These are phyloP conservation scores for Pulveroboletus sp. DNA, from an alignment of 768 basidiomycete genomes.

Conservation along the genomic window DNA sequence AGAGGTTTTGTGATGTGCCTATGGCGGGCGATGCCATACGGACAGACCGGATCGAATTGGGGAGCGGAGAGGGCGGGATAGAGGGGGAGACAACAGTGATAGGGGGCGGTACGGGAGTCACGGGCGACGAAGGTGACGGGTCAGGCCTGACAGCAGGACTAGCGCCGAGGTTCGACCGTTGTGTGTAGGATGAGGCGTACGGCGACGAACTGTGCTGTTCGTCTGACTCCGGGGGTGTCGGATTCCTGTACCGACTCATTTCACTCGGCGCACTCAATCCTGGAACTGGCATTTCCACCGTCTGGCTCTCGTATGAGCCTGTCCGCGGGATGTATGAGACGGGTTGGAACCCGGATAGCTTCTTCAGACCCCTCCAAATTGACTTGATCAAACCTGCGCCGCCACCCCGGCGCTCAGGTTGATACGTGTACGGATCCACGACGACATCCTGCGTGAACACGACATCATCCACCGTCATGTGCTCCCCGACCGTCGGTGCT, in stretches of 20 bases:
- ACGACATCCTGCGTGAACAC: background rate
- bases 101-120: background rate
- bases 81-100: slow-evolving; percentile 20
- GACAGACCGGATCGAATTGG: slow-evolving; percentile 5
- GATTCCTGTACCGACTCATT: slow-evolving; percentile 13
- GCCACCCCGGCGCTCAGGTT: slow-evolving; percentile 4
- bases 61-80: slow-evolving; percentile 3
- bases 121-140: slow-evolving; percentile 1
- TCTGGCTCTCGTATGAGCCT: slow-evolving; percentile 1
- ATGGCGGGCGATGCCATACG: background rate
- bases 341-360: slow-evolving; percentile 18
- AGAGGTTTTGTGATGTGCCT: background rate
- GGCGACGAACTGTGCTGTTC: slow-evolving; percentile 14
- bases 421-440: slow-evolving; percentile 4
- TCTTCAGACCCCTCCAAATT: slow-evolving; percentile 33
- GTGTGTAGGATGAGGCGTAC: slow-evolving; percentile 16
- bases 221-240: slow-evolving; percentile 17
- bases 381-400: slow-evolving; percentile 23
- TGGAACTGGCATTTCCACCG: slow-evolving; percentile 2
- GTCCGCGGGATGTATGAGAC: background rate
- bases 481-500: slow-evolving; percentile 26
- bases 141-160: background rate
- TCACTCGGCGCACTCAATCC: background rate
- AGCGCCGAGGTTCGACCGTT: background rate
- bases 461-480: slow-evolving; percentile 24